These are phyloP conservation scores for Solanum pimpinellifolium DNA, from an alignment of 257 asterid genomes.

Conservation along the genomic window DNA sequence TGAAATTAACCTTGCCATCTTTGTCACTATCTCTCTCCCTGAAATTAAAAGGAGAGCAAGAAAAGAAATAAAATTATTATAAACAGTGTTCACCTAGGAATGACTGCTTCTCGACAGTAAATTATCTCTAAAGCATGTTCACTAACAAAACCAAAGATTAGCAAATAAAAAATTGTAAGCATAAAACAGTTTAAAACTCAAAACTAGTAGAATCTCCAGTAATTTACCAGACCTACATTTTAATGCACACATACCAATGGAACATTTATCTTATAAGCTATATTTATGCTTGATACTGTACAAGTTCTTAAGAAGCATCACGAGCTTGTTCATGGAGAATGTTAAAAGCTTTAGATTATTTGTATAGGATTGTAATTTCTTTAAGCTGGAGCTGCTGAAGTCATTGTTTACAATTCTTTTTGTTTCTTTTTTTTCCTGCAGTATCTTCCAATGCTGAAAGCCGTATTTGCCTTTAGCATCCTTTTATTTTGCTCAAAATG, in stretches of 20 bases:
- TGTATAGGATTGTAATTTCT: neutral
- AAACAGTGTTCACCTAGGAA: neutral
- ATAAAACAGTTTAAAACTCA: neutral
- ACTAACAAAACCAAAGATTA: neutral
- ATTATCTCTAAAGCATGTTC: neutral
- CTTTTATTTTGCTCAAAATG: neutral
- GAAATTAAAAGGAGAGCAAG: constrained; percentile 5
- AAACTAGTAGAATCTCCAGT: neutral
- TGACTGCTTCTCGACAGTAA: neutral
- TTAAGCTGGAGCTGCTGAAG: neutral
- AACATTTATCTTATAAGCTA: neutral
- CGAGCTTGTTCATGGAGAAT: neutral
- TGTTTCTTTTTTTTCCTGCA: neutral
- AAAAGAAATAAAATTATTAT: neutral
- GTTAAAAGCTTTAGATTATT: neutral
- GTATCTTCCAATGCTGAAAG: neutral
- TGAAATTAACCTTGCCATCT: constrained; percentile 78
- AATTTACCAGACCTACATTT: neutral
- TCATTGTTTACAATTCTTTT: neutral
- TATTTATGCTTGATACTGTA: neutral
- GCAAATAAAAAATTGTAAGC: neutral
- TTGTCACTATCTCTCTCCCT: constrained; percentile 86
- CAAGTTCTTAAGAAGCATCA: neutral
- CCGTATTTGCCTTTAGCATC: neutral
- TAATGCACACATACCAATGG: neutral